Percentiles rank a stretch among this genome's conserved stretches.
Conservation (phyloP, 805 yeast species). For the Nematodospora valgi region DNA sequence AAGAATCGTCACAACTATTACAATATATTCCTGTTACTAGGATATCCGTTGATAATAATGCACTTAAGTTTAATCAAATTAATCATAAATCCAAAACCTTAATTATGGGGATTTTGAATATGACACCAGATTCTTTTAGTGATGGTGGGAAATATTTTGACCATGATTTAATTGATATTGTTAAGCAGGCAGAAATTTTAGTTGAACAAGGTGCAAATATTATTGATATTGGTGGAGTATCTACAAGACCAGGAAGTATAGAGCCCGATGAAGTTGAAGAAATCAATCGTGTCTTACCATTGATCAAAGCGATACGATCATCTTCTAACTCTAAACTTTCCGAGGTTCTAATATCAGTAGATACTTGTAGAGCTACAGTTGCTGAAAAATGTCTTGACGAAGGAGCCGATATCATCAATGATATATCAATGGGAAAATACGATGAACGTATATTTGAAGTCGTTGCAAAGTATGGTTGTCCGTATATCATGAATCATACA, state of each 20-base stretch:
- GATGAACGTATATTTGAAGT: conserved; percentile 66
- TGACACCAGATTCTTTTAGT: conserved; percentile 93
- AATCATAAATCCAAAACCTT: conserved; percentile 49
- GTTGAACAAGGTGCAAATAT: conserved; percentile 64
- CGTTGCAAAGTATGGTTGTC: conserved; percentile 67
- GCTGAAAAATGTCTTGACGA: conserved; percentile 64
- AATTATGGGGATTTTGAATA: conserved; percentile 84
- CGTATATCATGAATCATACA: conserved; percentile 79
- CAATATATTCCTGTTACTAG: conserved; percentile 48
- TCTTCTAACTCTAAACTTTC: conserved; percentile 32
- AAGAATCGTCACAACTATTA: conserved; percentile 48
- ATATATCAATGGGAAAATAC: conserved; percentile 75
- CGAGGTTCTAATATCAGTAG: conserved; percentile 67
- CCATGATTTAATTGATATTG: conserved; percentile 29
- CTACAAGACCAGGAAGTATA: conserved; percentile 81
- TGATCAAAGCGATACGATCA: conserved; percentile 57
- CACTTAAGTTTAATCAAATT: conserved; percentile 43
- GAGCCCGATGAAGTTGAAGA: conserved; percentile 68
- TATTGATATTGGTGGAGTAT: conserved; percentile 91
- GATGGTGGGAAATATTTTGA: conserved; percentile 67
- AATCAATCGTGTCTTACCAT: conserved; percentile 63
- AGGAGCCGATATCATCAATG: conserved; percentile 93
- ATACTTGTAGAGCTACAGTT: conserved; percentile 76
- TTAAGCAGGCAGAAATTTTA: conserved; percentile 47
- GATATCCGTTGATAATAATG: conserved; percentile 9